phyloP scores from a whole-genome alignment of 169 alveolate genomes.

The Eimeria necatrix region DNA sequence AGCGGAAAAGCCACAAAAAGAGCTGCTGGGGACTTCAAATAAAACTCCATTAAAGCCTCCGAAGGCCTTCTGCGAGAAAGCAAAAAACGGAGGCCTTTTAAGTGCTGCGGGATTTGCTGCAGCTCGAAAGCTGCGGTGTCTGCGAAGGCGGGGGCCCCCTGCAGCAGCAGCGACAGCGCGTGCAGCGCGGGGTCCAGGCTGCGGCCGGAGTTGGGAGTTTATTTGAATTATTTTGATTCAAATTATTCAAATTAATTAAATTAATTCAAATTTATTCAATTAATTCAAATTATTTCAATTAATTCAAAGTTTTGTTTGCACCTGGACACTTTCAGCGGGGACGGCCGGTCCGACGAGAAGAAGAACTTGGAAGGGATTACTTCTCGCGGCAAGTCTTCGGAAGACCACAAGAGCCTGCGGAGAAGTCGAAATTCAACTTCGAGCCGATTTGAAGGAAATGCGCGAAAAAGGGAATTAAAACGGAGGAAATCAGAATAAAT shows the following conservation, averaged over 20 bases:
- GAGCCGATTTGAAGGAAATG: no score
- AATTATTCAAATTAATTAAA: not conserved
- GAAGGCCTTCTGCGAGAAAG: not conserved
- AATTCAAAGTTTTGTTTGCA: not conserved
- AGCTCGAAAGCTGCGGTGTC: conserved; percentile 2
- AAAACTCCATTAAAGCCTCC: not conserved
- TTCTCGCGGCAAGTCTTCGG: conserved; percentile 22
- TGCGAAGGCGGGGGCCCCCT: conserved; percentile 65
- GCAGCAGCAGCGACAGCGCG: conserved; percentile 19
- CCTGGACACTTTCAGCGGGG: conserved; percentile 73
- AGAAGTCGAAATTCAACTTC: no score
- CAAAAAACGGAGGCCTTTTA: conserved; percentile 52
- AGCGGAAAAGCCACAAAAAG: conserved; percentile 42
- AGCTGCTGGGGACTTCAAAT: conserved; percentile 53
- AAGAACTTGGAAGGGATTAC: conserved; percentile 53
- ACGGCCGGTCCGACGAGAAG: not conserved
- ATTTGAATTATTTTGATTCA: not conserved
- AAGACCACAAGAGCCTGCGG: conserved; percentile 73
- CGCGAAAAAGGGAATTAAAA: no score
- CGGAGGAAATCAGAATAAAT: not conserved
- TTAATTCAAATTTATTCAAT: not conserved
- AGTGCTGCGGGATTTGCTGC: conserved; percentile 20
- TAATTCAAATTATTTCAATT: not conserved
- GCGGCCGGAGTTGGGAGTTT: not conserved
- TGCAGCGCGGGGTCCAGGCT: conserved; percentile 75